Conservation (phyloP, 495 filamentous ascomycete species). For the Annulohypoxylon bovei region DNA sequence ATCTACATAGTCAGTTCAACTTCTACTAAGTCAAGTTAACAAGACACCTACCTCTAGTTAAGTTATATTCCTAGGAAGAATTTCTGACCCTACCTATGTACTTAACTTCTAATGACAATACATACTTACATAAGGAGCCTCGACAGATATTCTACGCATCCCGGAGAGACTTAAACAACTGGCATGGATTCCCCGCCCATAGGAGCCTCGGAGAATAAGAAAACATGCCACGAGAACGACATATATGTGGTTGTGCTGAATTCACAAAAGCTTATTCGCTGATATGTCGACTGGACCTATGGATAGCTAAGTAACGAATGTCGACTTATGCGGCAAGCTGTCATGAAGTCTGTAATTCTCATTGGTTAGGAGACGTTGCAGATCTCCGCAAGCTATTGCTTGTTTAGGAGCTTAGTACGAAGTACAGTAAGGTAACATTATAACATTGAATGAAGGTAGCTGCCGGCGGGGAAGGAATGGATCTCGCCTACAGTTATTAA, state of each 20-base stretch:
- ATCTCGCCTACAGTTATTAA: not conserved
- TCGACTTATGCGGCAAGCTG: conserved; percentile 17
- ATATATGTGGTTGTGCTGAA: conserved; percentile 29
- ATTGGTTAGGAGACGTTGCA: conserved; percentile 23
- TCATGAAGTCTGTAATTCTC: conserved; percentile 5
- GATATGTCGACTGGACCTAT: not conserved
- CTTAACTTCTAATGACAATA: no score
- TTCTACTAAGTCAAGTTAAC: no score
- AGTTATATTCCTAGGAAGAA: no score
- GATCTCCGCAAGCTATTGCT: conserved; percentile 15
- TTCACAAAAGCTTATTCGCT: conserved; percentile 22
- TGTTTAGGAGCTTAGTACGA: not conserved
- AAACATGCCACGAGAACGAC: conserved; percentile 23
- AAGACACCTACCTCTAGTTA: no score
- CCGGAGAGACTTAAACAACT: not conserved
- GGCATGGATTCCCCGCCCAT: conserved; percentile 36
- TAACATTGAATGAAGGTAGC: conserved; percentile 13
- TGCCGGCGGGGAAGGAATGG: conserved; percentile 11
- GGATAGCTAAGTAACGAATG: conserved; percentile 16
- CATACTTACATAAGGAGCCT: not conserved
- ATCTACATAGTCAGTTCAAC: no score
- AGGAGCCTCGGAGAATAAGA: conserved; percentile 30
- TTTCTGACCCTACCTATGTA: no score
- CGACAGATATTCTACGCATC: not conserved
- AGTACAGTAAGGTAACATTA: conserved; percentile 7